Evolutionary conservation across 225 moss, liverwort and hornwort genomes (phyloP), one percentile per base, ranked within the genome.

Genomic region (Lunularia cruciata): DNA sequence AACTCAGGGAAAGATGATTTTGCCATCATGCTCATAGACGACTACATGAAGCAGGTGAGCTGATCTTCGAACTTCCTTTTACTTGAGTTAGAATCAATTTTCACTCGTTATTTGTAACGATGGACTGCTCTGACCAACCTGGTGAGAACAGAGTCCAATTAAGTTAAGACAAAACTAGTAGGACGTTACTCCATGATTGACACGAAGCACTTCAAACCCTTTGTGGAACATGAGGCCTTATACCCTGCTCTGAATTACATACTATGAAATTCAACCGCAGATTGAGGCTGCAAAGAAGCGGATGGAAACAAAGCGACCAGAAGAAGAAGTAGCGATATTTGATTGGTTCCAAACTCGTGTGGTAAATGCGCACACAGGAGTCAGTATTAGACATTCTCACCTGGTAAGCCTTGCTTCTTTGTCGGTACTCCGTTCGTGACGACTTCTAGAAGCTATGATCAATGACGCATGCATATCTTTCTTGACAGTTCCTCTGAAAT

Each of bases 1-100:
- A 91, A 71, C 27, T 87, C 88, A 45, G 93, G 98, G 15, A 89
- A 89, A 76, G 91, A 98, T 64, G 98, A 93, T 83, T 87, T 85
- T 79, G 93, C 85, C 30, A 73, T 98, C 47, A 91, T 98, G 93
- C 78, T 89, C 33, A 88, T 78, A 78, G 84, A 83, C 40, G 91
- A 98, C 74, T 98, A 98, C 72, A 63, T 90, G 71, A 49, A 67
- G 38, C 79, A 79, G 73, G 83, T 76, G 28, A 64, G 6, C n/a
- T 22, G 5, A 30, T 46, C 19, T 14, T 8, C 46, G 6, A 27
- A 45, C 15, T n/a, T 20, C 16, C 6, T 49, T 5, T n/a, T n/a
- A 16, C 18, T 59, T 59, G 4, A 4, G 28, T 27, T 59, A 43
- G 27, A 27, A 27, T 11, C 32, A 33, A 5, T 39, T 37, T 42